Evolutionary conservation across 2,329 filamentous ascomycete genomes (phyloP), one percentile per base, ranked within the genome.

Genomic region (Cadophora gregata): DNA sequence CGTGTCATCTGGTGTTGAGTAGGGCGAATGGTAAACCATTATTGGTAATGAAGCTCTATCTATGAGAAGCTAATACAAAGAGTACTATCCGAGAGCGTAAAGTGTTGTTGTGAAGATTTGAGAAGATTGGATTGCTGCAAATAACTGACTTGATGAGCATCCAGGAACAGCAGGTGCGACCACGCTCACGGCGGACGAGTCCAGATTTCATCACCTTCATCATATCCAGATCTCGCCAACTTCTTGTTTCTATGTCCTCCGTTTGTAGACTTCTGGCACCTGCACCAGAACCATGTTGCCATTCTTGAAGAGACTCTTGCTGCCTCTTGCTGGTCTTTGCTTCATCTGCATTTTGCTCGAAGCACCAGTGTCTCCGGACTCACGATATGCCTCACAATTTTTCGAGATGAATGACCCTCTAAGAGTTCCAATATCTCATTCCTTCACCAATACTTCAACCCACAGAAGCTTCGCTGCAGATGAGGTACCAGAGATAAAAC

Each of bases 281-380:
- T 9, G 7, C 25, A 50, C 27, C 36, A 45, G 48, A 47, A 70
- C 65, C 64, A 64, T 65, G 27, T 62, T 47, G 36, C 62, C 55
- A 24, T 48, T 69, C 5, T 19, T 64, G 7, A 72, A 62, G 45
- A 65, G 67, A 53, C 33, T 71, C 19, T 38, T 72, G 33, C 51
- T 73, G n/a, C 69, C 69, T n/a, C n/a, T 71, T 10, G 60, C 61
- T 7, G 48, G 63, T 10, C 9, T 72, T 9, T 63, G 63, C 38
- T 60, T 67, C 29, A 21, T 71, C 21, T 64, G n/a, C 27, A 63
- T 65, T 19, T 51, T 62, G 53, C 60, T 63, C 36, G 25, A 45
- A 58, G 12, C 48, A 12, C 12, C 36, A 16, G 48, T 9, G 12
- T 10, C n/a, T 2, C 29, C 9, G 38, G 10, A 51, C 21, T 24